These are phyloP conservation scores for Moelleriella libera DNA, from an alignment of 2,329 filamentous ascomycete species.

Conservation along the genomic window DNA sequence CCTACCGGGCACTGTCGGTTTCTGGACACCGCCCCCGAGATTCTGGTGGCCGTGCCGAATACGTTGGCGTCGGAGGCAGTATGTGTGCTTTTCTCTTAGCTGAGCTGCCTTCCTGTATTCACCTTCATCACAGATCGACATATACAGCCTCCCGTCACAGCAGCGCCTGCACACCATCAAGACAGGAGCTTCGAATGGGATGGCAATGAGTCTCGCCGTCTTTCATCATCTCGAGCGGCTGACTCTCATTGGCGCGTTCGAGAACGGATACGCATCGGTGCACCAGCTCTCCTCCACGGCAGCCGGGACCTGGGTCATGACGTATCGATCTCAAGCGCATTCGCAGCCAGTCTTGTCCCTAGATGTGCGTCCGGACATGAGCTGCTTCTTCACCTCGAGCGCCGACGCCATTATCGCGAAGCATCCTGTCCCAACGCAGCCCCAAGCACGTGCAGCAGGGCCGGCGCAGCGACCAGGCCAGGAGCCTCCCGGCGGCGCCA, in stretches of 20 bases:
- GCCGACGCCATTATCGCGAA: slow-evolving; percentile 70
- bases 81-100: slow-evolving; percentile 11
- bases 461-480: slow-evolving; percentile 2
- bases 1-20: slow-evolving; percentile 9
- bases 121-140: slow-evolving; percentile 44
- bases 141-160: slow-evolving; percentile 70
- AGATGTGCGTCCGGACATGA: slow-evolving; percentile 32
- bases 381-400: slow-evolving; percentile 63
- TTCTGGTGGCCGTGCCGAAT: slow-evolving; percentile 71
- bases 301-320: slow-evolving; percentile 27
- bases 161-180: slow-evolving; percentile 47
- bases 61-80: slow-evolving; percentile 58
- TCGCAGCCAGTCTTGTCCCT: slow-evolving; percentile 72
- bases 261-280: slow-evolving; percentile 65
- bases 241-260: slow-evolving; percentile 64
- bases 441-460: slow-evolving; percentile 10
- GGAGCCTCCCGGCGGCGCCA: slow-evolving; percentile 5
- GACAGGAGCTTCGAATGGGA: slow-evolving; percentile 45
- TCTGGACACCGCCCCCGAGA: slow-evolving; percentile 18
- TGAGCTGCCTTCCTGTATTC: neutral
- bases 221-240: slow-evolving; percentile 36
- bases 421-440: slow-evolving; percentile 45
- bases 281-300: slow-evolving; percentile 30
- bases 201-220: slow-evolving; percentile 75
- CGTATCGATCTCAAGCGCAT: slow-evolving; percentile 57